A percentile compares a stretch with the other conserved stretches of the same genome.
Conservation (phyloP, 495 filamentous ascomycete species). For the Aspergillus bridgeri region DNA sequence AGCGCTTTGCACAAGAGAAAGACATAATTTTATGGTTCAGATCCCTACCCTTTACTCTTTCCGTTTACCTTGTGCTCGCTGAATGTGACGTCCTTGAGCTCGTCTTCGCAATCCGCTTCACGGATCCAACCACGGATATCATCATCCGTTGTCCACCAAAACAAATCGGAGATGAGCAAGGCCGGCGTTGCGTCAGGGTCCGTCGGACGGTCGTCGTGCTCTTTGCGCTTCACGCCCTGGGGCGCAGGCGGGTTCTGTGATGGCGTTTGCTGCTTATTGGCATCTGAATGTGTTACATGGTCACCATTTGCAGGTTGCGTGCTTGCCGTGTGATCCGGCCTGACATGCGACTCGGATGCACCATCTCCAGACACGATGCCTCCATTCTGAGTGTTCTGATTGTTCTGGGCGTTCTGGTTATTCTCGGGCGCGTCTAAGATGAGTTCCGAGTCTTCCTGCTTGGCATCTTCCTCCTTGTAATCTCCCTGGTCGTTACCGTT, state of each 20-base stretch:
- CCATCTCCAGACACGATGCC: slow-evolving; percentile 14
- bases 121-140: slow-evolving; percentile 87
- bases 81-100: slow-evolving; percentile 90
- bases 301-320: slow-evolving; percentile 17
- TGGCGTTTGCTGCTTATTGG: slow-evolving; percentile 13
- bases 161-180: slow-evolving; percentile 78
- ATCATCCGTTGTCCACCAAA: slow-evolving; percentile 97
- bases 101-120: slow-evolving; percentile 69
- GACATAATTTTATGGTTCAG: background rate
- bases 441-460: slow-evolving; percentile 46
- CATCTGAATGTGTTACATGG: slow-evolving; percentile 20
- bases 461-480: slow-evolving; percentile 50
- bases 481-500: slow-evolving; percentile 47
- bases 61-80: slow-evolving; percentile 98
- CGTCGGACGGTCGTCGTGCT: slow-evolving; percentile 67
- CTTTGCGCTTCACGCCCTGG: slow-evolving; percentile 76
- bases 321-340: slow-evolving; percentile 23
- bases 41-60: slow-evolving; percentile 90
- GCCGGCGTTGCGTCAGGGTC: slow-evolving; percentile 83
- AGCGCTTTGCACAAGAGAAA: background rate
- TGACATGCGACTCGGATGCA: slow-evolving; percentile 15
- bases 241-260: slow-evolving; percentile 32
- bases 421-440: slow-evolving; percentile 37
- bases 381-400: slow-evolving; percentile 20
- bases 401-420: no score